Conservation (phyloP, 1,284 basidiomycete genomes). For the Trichosporon inkin region DNA sequence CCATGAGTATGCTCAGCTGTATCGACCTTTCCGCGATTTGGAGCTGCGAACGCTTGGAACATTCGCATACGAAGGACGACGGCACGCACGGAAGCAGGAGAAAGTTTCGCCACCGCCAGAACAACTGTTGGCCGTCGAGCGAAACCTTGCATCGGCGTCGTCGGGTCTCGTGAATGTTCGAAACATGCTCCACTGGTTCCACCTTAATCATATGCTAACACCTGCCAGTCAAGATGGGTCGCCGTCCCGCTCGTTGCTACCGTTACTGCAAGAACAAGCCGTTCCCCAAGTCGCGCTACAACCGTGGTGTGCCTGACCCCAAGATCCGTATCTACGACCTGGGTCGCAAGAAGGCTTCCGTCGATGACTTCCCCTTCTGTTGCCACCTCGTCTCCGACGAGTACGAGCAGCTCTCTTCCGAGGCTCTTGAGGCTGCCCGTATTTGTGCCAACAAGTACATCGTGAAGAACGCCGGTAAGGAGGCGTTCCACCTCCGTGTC, state of each 20-base stretch:
- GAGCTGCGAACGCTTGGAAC: not conserved
- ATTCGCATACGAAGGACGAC: not conserved
- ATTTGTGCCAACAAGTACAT: slow-evolving; percentile 99
- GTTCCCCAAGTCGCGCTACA: slow-evolving; percentile 80
- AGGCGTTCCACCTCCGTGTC: slow-evolving; percentile 97
- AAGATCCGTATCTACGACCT: slow-evolving; percentile 96
- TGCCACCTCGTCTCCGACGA: slow-evolving; percentile 96
- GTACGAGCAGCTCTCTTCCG: slow-evolving; percentile 94
- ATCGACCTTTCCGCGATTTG: not conserved
- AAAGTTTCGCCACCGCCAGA: too few relatives aligned
- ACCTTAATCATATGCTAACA: slow-evolving; percentile 3
- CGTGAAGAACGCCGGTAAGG: slow-evolving; percentile 96
- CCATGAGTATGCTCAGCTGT: not conserved
- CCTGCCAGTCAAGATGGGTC: slow-evolving; percentile 66
- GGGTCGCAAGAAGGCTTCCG: slow-evolving; percentile 88
- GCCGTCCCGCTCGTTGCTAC: slow-evolving; percentile 93
- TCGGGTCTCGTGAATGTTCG: not conserved
- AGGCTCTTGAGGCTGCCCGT: slow-evolving; percentile 96
- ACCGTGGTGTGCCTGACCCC: slow-evolving; percentile 94
- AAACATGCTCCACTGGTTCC: not conserved
- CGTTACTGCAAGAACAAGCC: slow-evolving; percentile 99
- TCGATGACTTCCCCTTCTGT: slow-evolving; percentile 97
- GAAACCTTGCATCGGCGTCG: not conserved
- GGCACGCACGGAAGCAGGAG: not conserved
- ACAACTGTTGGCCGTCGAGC: not conserved